Conservation (phyloP, 169 alveolate species). For the Plasmodium sp. region DNA sequence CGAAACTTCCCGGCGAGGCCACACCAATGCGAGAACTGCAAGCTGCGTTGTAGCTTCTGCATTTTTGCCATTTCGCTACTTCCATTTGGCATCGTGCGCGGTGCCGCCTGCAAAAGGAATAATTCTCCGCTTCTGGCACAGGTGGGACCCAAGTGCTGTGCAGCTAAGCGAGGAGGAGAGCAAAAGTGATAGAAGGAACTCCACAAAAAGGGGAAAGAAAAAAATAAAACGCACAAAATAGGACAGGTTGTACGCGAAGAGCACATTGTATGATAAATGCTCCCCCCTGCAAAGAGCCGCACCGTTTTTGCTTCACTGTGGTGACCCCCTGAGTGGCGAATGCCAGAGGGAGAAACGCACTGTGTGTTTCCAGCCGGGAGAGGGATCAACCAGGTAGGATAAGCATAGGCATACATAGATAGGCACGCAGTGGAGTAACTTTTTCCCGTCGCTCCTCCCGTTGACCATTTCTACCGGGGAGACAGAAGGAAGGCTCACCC, state of each 20-base stretch:
- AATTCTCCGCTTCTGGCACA: neutral
- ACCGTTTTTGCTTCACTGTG: neutral
- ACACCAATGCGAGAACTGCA: neutral
- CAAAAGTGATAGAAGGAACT: neutral
- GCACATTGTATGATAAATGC: neutral
- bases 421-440: neutral
- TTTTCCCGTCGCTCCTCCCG: neutral
- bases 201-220: neutral
- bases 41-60: neutral
- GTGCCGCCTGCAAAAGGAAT: neutral
- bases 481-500: neutral
- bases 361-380: neutral
- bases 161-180: neutral
- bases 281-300: neutral
- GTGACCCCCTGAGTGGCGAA: neutral
- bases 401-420: neutral
- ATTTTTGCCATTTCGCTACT: neutral
- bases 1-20: neutral
- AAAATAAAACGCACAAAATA: neutral
- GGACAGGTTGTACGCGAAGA: neutral
- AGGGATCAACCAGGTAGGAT: neutral
- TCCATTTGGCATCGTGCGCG: neutral
- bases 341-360: neutral
- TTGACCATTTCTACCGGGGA: neutral
- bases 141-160: neutral